Conservation (phyloP, 768 basidiomycete genomes). For the Lactifluus hygrophoroides region DNA sequence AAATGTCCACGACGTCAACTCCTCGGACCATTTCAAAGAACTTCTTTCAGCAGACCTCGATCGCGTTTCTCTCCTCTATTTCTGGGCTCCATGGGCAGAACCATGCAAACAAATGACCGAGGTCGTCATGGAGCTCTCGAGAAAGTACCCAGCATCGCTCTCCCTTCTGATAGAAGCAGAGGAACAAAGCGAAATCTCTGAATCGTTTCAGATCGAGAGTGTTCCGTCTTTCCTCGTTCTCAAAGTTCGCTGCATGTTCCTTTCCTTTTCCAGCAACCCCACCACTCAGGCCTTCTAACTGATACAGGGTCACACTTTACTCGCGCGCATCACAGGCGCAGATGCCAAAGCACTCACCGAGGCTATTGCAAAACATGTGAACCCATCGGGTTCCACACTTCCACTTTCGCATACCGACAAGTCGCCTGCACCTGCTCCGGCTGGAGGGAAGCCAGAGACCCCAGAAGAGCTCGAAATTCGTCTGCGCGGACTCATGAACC, state of each 20-base stretch:
- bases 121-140: constrained; percentile 63
- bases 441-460: constrained; percentile 36
- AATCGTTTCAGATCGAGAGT: constrained; percentile 85
- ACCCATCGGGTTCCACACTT: constrained; percentile 24
- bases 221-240: constrained; percentile 84
- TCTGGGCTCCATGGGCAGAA: constrained; percentile 90
- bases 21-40: constrained; percentile 63
- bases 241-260: constrained; percentile 39
- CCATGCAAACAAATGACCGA: constrained; percentile 88
- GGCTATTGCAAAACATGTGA: constrained; percentile 51
- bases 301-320: constrained; percentile 76
- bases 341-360: constrained; percentile 59
- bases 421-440: constrained; percentile 26
- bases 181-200: constrained; percentile 69
- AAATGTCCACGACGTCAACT: constrained; percentile 44
- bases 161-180: constrained; percentile 85
- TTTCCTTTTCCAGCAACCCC: neutral
- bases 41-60: constrained; percentile 69
- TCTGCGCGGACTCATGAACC: constrained; percentile 65
- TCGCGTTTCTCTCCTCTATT: constrained; percentile 81
- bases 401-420: constrained; percentile 45
- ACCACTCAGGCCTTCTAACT: neutral
- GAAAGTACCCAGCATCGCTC: constrained; percentile 57
- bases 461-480: constrained; percentile 59
- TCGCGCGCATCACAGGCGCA: constrained; percentile 71